A percentile compares a stretch with the other conserved stretches of the same genome.
These are phyloP conservation scores for Colletotrichum sp. DNA, from an alignment of 2,329 filamentous ascomycete species.

Conservation along the genomic window DNA sequence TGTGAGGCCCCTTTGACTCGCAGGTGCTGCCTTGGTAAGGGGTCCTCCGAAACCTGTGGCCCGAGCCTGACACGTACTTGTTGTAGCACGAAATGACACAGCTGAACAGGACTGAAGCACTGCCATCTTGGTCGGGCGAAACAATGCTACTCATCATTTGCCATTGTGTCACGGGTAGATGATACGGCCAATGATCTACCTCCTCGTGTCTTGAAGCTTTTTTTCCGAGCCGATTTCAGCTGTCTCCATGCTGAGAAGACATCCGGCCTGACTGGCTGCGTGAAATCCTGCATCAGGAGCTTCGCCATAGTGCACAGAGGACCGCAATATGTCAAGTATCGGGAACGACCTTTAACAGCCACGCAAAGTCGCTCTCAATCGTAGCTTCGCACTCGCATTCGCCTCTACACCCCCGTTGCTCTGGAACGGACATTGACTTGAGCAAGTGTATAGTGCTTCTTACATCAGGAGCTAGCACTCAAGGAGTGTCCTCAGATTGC, in stretches of 20 bases:
- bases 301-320: background rate
- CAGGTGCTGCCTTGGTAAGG: background rate
- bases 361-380: background rate
- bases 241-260: background rate
- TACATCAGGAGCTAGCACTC: background rate
- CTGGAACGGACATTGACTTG: background rate
- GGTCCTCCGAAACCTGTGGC: accelerated
- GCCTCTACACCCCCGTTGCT: background rate
- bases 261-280: background rate
- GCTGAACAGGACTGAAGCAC: background rate
- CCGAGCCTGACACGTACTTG: background rate
- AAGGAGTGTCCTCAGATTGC: background rate
- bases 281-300: background rate
- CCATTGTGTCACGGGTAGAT: background rate
- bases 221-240: accelerated
- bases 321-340: background rate
- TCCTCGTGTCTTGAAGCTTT: background rate
- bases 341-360: background rate
- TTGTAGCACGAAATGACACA: background rate
- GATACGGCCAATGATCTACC: background rate
- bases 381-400: background rate
- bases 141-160: background rate
- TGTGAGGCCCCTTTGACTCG: background rate
- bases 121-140: background rate
- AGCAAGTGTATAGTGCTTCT: background rate